Base-by-base conservation (phyloP, 1,139 yeast species). In the Wickerhamomyces sp. region DNA sequence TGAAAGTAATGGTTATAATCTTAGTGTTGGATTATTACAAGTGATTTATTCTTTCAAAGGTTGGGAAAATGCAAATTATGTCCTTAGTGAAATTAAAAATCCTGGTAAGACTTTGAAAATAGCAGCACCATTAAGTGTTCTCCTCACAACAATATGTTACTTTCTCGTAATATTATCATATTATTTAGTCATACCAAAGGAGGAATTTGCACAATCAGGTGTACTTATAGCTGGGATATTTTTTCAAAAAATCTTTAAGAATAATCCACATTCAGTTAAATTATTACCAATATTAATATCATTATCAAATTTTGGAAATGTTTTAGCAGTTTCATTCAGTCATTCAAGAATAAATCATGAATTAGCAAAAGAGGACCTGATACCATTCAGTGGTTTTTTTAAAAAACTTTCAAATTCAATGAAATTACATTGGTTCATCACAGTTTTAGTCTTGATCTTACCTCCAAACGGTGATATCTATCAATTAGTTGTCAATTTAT, bases 31-130 rank as follows among this genome's bases (percentile, higher is more conserved):
- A 0, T 67, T 81, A 26, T 67, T 80, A 29, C 74, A 81, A 50
- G 78, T 81, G 1, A 69, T 78, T 30, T 81, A 78, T 60, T 77
- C 85, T 0, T 79, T 75, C 51, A 67, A 78, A 15, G 87, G 87
- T 6, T 81, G 87, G 87, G 81, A 78, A 47, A 64, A 75, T 38
- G 77, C 76, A 8, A 79, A 76, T 51, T 72, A 76, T 2, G 79
- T 73, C 7, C 63, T 78, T 1, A 71, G 69, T 50, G 81, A 76
- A 49, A 72, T 76, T 33, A 71, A 68, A 45, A 72, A 75, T 49
- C 80, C 80, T 0, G 69, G 69, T 44, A 69, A 67, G 40, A 75
- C 75, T 0, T 61, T 75, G 39, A 72, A 75, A 10, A 58, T 73
- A 7, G 75, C 77, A 1, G 79, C 79, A 2, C 79, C 80, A 0